Conservation (phyloP, 176 grass and related monocot species). For the Avena eriantha region DNA sequence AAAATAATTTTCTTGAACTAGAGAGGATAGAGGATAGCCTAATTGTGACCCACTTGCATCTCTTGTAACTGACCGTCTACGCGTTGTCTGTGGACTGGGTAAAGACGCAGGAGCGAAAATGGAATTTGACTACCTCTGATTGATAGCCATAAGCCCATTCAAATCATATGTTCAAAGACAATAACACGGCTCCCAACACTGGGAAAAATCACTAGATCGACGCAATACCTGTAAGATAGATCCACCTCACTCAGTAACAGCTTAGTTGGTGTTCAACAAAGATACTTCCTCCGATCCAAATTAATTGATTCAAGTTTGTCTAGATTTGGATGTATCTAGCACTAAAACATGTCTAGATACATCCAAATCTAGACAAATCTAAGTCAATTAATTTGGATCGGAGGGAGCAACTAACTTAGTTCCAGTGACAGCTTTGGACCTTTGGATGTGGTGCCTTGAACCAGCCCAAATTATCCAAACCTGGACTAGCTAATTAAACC, state of each 20-base stretch:
- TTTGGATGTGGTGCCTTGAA: neutral
- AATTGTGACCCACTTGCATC: too few species aligned
- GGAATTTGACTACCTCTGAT: neutral
- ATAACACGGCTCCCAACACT: too few species aligned
- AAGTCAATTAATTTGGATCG: too few species aligned
- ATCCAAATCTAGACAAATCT: too few species aligned
- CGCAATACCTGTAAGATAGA: neutral
- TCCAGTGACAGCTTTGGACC: neutral
- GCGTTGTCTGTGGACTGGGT: neutral
- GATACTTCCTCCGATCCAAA: too few species aligned
- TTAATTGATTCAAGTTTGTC: too few species aligned
- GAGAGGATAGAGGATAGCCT: too few species aligned
- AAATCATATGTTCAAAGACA: neutral
- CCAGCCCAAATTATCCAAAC: neutral
- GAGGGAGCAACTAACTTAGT: neutral
- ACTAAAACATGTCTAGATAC: too few species aligned
- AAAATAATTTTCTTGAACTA: too few species aligned
- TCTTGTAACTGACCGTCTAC: neutral
- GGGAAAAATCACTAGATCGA: neutral
- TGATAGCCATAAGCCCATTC: too few species aligned
- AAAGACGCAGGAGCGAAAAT: neutral
- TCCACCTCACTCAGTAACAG: neutral
- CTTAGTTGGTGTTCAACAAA: neutral
- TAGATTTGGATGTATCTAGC: too few species aligned
- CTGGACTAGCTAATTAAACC: neutral